Percentiles rank a stretch among this genome's conserved stretches.
Evolutionary conservation across 169 alveolate genomes (phyloP).

Genomic region (Perkinsus marinus): DNA sequence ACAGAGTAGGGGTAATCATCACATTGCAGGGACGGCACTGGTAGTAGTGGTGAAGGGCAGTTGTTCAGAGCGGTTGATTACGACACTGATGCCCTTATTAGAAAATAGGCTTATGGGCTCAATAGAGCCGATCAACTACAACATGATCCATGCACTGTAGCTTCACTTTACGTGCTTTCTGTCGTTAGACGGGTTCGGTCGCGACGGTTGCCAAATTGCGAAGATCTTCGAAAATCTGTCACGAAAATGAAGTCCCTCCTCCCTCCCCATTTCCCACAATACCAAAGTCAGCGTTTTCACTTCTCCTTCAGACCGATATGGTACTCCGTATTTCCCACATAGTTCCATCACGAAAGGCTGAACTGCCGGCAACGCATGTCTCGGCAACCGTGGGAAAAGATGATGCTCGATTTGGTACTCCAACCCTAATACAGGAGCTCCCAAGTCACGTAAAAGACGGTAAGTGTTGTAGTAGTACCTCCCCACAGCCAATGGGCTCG

Average conservation of each 20-base stretch:
- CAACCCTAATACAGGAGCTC: too few relatives aligned
- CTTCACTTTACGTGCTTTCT: not conserved
- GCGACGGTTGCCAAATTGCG: not conserved
- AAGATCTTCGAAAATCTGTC: not conserved
- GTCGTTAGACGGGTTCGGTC: not conserved
- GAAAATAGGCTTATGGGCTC: too few relatives aligned
- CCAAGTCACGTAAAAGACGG: too few relatives aligned
- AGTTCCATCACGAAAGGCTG: not conserved
- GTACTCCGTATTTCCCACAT: not conserved
- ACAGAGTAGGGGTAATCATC: too few relatives aligned
- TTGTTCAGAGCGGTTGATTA: too few relatives aligned
- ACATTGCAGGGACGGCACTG: too few relatives aligned
- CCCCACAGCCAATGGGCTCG: not conserved
- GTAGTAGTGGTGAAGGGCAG: too few relatives aligned
- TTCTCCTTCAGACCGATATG: not conserved
- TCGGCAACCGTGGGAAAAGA: not conserved
- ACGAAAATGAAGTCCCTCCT: too few relatives aligned
- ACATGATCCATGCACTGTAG: not conserved
- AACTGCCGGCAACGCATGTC: not conserved
- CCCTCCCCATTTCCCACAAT: not conserved
- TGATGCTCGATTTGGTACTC: not conserved
- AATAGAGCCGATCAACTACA: too few relatives aligned
- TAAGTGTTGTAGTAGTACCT: too few relatives aligned
- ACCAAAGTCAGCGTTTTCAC: not conserved
- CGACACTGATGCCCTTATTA: too few relatives aligned